A percentile compares a stretch with the other conserved stretches of the same genome.
These are phyloP conservation scores for Lactarius evosmus DNA, from an alignment of 768 basidiomycete species.

Conservation along the genomic window DNA sequence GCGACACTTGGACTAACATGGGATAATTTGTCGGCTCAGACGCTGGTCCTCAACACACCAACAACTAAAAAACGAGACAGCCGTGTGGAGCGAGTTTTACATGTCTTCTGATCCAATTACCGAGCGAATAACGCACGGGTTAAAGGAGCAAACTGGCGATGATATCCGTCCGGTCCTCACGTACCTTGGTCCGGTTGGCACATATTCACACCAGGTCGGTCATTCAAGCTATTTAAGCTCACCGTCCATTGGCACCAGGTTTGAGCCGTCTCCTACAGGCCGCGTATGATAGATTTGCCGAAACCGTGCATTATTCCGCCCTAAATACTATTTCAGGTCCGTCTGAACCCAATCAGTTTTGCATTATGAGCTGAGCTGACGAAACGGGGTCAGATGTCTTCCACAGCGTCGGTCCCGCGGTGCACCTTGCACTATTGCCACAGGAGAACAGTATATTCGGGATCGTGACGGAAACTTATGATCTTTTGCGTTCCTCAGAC, in stretches of 20 bases:
- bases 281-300: constrained; percentile 46
- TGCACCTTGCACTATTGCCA: constrained; percentile 63
- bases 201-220: constrained; percentile 64
- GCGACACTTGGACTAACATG: not conserved
- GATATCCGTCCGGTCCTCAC: constrained; percentile 39
- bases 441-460: constrained; percentile 81
- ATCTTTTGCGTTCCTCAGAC: constrained; percentile 47
- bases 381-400: constrained; percentile 53
- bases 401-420: constrained; percentile 43
- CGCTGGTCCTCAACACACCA: not conserved
- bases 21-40: not conserved
- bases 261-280: constrained; percentile 38
- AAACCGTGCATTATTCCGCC: constrained; percentile 40
- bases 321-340: constrained; percentile 27
- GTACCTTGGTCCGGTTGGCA: constrained; percentile 66
- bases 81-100: not conserved
- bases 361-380: not conserved
- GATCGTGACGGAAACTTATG: constrained; percentile 70
- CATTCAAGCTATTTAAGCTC: not conserved
- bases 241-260: constrained; percentile 30
- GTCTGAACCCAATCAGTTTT: constrained; percentile 11
- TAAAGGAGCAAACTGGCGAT: not conserved
- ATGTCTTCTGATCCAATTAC: not conserved
- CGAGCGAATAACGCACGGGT: not conserved
- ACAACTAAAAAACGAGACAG: not conserved